phyloP scores from a whole-genome alignment of 495 filamentous ascomycete species.

The Aspergillus haitiensis region DNA sequence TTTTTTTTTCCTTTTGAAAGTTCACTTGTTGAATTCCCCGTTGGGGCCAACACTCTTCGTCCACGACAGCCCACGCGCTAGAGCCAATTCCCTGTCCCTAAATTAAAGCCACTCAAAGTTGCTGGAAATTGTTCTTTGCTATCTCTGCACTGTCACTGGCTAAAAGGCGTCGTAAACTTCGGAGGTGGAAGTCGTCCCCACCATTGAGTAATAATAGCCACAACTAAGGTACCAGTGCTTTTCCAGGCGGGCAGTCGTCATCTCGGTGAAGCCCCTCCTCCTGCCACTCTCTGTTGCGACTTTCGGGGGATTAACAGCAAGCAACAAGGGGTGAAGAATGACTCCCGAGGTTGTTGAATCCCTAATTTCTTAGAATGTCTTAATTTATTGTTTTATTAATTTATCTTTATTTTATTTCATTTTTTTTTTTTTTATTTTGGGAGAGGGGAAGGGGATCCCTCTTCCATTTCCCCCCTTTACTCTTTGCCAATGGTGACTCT shows the following conservation, averaged over 20 bases:
- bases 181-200: not conserved
- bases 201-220: not conserved
- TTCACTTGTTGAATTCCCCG: constrained; percentile 2
- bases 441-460: no score
- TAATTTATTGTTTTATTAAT: no score
- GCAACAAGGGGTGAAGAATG: not conserved
- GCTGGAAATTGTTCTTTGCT: not conserved
- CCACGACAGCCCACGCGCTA: constrained; percentile 3
- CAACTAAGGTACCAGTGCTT: not conserved
- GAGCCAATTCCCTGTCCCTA: not conserved
- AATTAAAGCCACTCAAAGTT: not conserved
- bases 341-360: not conserved
- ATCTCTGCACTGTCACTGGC: not conserved
- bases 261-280: not conserved
- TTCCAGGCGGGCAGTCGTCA: not conserved
- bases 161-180: not conserved
- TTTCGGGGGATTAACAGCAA: no score
- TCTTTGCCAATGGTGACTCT: no score
- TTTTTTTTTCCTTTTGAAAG: not conserved
- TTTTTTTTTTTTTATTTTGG: no score
- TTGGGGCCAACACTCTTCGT: constrained; percentile 11
- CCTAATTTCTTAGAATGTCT: no score
- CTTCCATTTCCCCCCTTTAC: no score
- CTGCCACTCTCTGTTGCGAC: not conserved
- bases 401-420: no score